Base-by-base conservation (phyloP, 2,329 filamentous ascomycete genomes). In the Pseudogymnoascus sp. region DNA sequence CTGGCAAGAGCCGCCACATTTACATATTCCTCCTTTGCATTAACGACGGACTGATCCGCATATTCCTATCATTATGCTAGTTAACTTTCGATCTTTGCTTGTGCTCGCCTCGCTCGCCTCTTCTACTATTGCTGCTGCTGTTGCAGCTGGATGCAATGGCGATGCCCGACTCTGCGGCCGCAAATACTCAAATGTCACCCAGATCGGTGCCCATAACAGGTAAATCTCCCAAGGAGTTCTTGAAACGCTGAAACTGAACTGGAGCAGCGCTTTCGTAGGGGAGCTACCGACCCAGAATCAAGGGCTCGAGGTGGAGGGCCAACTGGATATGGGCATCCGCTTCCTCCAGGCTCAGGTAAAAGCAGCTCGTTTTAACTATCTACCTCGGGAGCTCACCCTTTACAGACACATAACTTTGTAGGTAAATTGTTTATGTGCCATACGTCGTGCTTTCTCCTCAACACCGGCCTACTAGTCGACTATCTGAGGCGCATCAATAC, bases 111-210 rank as follows among this genome's bases (percentile, higher is more conserved):
- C 39, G 25, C 7, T 54, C 30, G 65, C 64, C 22, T 61, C 50
- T n/a, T 62, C 67, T 58, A 67, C 69, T 18, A 61, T 63, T 30
- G 67, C 67, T 43, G 63, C 64, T 34, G 68, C 69, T 18, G 62
- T 63, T 30, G 67, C 67, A 43, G 63, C 64, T 38, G 68, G 68
- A 25, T 94, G 90, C 81, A 94, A 94, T 76, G 93, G 93, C 78
- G 91, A 88, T 0, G 88, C 89, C 0, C 76, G 79, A 43, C 81
- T 94, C 39, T 94, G 90, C 77, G 77, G 75, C 64, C 83, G 83
- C 65, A 75, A 82, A 16, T 94, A 94, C 77, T 86, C 84, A 75
- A 84, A 88, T 66, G 82, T 94, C 67, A 92, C 89, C 2, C 82
- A 92, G 72, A 82, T 93, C 69, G 87, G 85, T 22, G 78, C 86